Conservation (phyloP, 495 filamentous ascomycete species). For the Annulohypoxylon moriforme region DNA sequence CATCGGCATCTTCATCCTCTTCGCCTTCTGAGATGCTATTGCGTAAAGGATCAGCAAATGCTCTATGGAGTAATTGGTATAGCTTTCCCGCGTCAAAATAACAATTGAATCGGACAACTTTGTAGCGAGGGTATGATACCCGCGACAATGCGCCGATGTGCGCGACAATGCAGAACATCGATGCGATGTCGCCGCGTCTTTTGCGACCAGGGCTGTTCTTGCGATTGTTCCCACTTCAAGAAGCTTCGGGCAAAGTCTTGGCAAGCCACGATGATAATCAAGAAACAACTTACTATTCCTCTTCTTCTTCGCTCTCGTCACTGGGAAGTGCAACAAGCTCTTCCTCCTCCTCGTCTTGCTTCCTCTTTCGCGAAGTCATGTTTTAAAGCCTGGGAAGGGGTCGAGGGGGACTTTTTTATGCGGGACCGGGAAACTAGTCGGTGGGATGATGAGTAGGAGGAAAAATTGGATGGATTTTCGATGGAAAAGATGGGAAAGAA, state of each 20-base stretch:
- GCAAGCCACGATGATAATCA: conserved; percentile 12
- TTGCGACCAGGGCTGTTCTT: conserved; percentile 24
- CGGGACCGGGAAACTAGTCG: conserved; percentile 23
- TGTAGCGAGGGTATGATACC: conserved; percentile 14
- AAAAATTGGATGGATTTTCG: conserved; percentile 40
- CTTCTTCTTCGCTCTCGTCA: conserved; percentile 61
- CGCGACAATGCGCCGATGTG: conserved; percentile 44
- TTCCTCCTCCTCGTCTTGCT: conserved; percentile 62
- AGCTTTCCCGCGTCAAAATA: neutral
- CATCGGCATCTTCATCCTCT: conserved; percentile 53
- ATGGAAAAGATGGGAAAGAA: conserved; percentile 40
- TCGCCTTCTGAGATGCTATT: conserved; percentile 49
- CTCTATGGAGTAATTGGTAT: neutral
- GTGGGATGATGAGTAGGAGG: conserved; percentile 38
- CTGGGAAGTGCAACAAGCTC: conserved; percentile 64
- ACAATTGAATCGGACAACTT: neutral
- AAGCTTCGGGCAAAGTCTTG: conserved; percentile 9
- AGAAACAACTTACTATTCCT: conserved; percentile 61
- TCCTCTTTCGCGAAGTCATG: conserved; percentile 63
- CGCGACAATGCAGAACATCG: conserved; percentile 11
- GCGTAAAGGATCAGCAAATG: conserved; percentile 17
- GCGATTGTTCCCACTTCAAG: conserved; percentile 1
- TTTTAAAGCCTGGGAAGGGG: conserved; percentile 36
- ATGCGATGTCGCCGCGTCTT: conserved; percentile 39
- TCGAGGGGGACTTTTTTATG: conserved; percentile 42